phyloP scores from a whole-genome alignment of 495 filamentous ascomycete species.

The Neurospora sp. region DNA sequence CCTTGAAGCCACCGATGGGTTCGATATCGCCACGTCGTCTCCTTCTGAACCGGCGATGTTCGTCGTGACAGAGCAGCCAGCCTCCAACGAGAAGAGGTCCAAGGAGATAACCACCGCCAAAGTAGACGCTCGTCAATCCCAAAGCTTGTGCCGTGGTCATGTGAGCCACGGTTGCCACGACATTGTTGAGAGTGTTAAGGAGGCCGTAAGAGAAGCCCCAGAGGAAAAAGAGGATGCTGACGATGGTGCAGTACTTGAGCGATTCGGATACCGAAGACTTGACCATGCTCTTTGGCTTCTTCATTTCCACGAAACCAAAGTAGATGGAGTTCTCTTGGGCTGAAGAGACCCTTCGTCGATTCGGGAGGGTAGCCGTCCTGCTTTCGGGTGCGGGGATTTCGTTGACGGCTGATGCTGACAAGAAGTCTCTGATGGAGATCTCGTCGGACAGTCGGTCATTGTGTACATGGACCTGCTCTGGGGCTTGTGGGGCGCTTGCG shows the following conservation, averaged over 20 bases:
- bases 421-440: constrained; percentile 2
- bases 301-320: constrained; percentile 82
- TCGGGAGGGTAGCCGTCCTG: neutral
- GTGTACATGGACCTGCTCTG: neutral
- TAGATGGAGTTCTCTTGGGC: constrained; percentile 24
- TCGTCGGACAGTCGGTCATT: neutral
- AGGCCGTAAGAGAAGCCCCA: constrained; percentile 86
- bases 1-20: constrained; percentile 41
- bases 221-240: constrained; percentile 73
- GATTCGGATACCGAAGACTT: constrained; percentile 36
- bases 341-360: neutral
- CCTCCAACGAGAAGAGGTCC: constrained; percentile 56
- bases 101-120: constrained; percentile 49
- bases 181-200: constrained; percentile 51
- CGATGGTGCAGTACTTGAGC: constrained; percentile 44
- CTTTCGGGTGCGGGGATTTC: neutral
- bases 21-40: constrained; percentile 5
- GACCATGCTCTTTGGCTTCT: constrained; percentile 66
- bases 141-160: constrained; percentile 24
- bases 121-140: constrained; percentile 30
- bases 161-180: constrained; percentile 32
- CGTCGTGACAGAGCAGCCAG: constrained; percentile 52
- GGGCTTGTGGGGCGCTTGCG: neutral
- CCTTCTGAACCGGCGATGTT: constrained; percentile 25
- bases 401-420: neutral